phyloP scores from a whole-genome alignment of 2,329 filamentous ascomycete genomes.

The Plectosphaerella cucumerina region DNA sequence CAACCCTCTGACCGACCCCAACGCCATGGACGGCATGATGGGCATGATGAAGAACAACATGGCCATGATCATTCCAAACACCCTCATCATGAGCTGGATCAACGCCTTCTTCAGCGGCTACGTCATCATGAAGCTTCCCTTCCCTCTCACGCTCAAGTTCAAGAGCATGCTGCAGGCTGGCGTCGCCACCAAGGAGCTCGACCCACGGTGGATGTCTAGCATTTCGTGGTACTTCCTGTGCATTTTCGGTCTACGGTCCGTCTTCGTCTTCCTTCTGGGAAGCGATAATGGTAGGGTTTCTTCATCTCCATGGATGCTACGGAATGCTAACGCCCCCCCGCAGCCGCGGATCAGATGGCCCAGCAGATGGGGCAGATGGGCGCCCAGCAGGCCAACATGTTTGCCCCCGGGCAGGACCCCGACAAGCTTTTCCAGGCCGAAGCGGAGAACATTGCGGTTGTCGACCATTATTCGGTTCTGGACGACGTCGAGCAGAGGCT shows the following conservation, averaged over 20 bases:
- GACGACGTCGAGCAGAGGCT: slow-evolving; percentile 85
- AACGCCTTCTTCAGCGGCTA: slow-evolving; percentile 99
- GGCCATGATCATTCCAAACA: slow-evolving; percentile 99
- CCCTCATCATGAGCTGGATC: slow-evolving; percentile 99
- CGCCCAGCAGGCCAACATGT: slow-evolving; percentile 63
- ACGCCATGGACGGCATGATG: slow-evolving; percentile 99
- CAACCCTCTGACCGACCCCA: slow-evolving; percentile 93
- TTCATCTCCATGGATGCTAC: neutral
- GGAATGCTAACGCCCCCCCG: slow-evolving; percentile 20
- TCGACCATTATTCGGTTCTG: slow-evolving; percentile 89
- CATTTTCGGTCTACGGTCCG: slow-evolving; percentile 91
- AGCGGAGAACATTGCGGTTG: slow-evolving; percentile 90
- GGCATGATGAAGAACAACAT: slow-evolving; percentile 99
- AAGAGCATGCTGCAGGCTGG: slow-evolving; percentile 99
- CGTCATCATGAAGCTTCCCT: slow-evolving; percentile 97
- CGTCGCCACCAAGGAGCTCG: slow-evolving; percentile 91
- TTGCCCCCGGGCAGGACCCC: slow-evolving; percentile 88
- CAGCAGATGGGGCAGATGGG: slow-evolving; percentile 86
- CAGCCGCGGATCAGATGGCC: slow-evolving; percentile 86
- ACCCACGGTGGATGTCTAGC: slow-evolving; percentile 97
- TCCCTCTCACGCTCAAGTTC: slow-evolving; percentile 96
- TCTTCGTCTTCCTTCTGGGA: slow-evolving; percentile 94
- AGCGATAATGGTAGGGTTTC: slow-evolving; percentile 80
- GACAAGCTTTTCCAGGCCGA: slow-evolving; percentile 93
- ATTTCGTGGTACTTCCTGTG: slow-evolving; percentile 99